A percentile compares a stretch with the other conserved stretches of the same genome.
These are phyloP conservation scores for Zygosaccharomyces bisporus DNA, from an alignment of 805 yeast species.

Conservation along the genomic window DNA sequence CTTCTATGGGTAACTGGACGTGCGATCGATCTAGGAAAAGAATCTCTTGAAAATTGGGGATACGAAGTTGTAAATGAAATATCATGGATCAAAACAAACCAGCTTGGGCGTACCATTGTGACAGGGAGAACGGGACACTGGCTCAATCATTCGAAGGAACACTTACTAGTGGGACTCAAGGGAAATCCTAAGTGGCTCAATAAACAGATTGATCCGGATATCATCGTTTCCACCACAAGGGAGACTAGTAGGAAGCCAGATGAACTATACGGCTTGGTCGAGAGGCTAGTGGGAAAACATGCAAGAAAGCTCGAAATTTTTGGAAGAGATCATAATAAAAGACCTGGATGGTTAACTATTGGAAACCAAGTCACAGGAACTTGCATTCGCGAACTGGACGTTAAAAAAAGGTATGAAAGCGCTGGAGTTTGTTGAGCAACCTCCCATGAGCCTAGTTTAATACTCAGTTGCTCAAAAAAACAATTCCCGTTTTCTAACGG, in stretches of 20 bases:
- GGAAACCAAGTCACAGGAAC: constrained; percentile 73
- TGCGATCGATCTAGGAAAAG: constrained; percentile 82
- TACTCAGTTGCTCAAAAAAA: too few species aligned
- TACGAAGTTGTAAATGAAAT: constrained; percentile 73
- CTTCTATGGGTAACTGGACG: constrained; percentile 95
- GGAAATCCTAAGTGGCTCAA: constrained; percentile 75
- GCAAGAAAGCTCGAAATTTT: constrained; percentile 82
- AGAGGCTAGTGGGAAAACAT: constrained; percentile 72
- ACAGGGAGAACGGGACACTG: constrained; percentile 97
- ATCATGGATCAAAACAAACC: constrained; percentile 89
- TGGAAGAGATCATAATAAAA: constrained; percentile 79
- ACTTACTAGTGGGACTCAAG: constrained; percentile 77
- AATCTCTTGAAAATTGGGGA: constrained; percentile 78
- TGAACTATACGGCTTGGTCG: constrained; percentile 81
- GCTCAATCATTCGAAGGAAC: constrained; percentile 94
- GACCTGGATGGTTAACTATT: constrained; percentile 89
- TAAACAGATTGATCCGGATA: constrained; percentile 63
- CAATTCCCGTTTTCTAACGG: too few species aligned
- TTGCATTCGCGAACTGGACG: constrained; percentile 55
- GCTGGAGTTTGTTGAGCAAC: constrained; percentile 9
- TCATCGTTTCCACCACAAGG: constrained; percentile 76
- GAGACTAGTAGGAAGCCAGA: constrained; percentile 92
- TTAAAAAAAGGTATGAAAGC: constrained; percentile 40
- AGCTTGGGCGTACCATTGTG: constrained; percentile 79
- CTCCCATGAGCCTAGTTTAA: too few species aligned